phyloP scores from a whole-genome alignment of 148 eudicot species.

The Polygonum aviculare region DNA sequence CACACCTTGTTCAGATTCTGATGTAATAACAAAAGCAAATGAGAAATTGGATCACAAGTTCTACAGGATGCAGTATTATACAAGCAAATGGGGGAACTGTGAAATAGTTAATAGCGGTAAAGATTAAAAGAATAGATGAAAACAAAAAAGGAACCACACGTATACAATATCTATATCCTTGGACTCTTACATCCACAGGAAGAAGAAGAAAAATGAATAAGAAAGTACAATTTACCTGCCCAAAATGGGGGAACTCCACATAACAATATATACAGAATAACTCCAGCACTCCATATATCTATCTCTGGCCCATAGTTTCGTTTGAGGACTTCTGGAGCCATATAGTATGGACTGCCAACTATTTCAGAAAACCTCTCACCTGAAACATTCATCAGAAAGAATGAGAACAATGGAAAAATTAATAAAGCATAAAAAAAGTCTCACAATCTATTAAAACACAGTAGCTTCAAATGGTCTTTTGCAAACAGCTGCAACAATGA shows the following conservation, averaged over 20 bases:
- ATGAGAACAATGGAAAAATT: neutral
- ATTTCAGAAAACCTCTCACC: slow-evolving; percentile 93
- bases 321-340: slow-evolving; percentile 97
- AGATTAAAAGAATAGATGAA: neutral
- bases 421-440: neutral
- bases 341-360: slow-evolving; percentile 95
- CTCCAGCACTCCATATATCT: slow-evolving; percentile 98
- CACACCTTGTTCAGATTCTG: slow-evolving; percentile 99
- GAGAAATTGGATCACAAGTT: neutral
- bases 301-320: slow-evolving; percentile 93
- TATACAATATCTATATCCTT: neutral
- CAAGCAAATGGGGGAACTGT: neutral
- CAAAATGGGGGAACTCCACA: slow-evolving; percentile 99
- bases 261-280: slow-evolving; percentile 78
- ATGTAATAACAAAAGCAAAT: neutral
- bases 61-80: neutral
- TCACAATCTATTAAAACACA: neutral
- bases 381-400: slow-evolving; percentile 10
- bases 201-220: neutral
- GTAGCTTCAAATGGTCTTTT: neutral
- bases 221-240: slow-evolving; percentile 51
- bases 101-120: neutral
- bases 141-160: neutral
- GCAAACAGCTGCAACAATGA: neutral
- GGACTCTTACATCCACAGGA: slow-evolving; percentile 1